These are phyloP conservation scores for Petrea volubilis DNA, from an alignment of 257 asterid genomes.

Conservation along the genomic window DNA sequence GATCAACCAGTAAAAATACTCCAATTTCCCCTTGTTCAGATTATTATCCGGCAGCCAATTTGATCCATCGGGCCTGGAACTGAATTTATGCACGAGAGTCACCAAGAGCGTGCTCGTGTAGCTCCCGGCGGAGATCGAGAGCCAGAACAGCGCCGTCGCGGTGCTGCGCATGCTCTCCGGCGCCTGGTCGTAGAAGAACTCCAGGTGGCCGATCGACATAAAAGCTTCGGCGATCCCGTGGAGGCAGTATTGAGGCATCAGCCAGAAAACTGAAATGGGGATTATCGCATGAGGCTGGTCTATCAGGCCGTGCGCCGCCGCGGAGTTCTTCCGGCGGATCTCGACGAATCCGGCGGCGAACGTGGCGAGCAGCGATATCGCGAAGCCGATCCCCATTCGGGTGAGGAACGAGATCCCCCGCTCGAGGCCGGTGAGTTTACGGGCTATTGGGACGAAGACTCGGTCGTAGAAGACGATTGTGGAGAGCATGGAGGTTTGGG, in stretches of 20 bases:
- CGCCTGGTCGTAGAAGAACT: slow-evolving; percentile 78
- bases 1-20: slow-evolving; percentile 83
- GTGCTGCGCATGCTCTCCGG: slow-evolving; percentile 94
- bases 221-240: slow-evolving; percentile 83
- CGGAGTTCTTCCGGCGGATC: slow-evolving; percentile 54
- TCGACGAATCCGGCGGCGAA: slow-evolving; percentile 76
- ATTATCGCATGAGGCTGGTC: slow-evolving; percentile 36
- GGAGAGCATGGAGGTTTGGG: slow-evolving; percentile 60
- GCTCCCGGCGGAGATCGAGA: slow-evolving; percentile 73
- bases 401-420: slow-evolving; percentile 75
- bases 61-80: slow-evolving; percentile 48
- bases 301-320: slow-evolving; percentile 41
- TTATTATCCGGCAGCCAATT: slow-evolving; percentile 82
- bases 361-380: slow-evolving; percentile 61
- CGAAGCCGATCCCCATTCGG: slow-evolving; percentile 77
- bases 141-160: slow-evolving; percentile 76
- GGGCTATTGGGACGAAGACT: slow-evolving; percentile 56
- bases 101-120: slow-evolving; percentile 70
- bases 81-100: slow-evolving; percentile 50
- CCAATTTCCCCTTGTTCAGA: slow-evolving; percentile 66
- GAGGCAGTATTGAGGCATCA: slow-evolving; percentile 66
- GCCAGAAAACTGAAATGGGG: slow-evolving; percentile 75
- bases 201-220: slow-evolving; percentile 79
- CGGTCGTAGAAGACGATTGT: slow-evolving; percentile 70
- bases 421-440: slow-evolving; percentile 64